Evolutionary conservation across 176 grass and related monocot genomes (phyloP), one percentile per base, ranked within the genome.

Genomic region (Ensete glaucum): DNA sequence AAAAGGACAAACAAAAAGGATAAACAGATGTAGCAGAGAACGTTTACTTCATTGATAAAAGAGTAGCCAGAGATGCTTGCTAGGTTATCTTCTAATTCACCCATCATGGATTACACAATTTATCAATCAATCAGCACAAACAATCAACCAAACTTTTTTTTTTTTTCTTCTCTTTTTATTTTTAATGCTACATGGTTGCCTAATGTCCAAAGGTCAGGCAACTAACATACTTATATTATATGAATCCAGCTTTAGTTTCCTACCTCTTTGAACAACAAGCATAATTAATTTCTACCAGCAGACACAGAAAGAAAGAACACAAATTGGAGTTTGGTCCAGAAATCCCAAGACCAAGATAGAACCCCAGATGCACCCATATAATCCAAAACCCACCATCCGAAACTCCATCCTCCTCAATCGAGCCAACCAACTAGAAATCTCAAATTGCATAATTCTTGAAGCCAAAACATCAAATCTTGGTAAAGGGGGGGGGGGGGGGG

Each of bases 401-500:
- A 60, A 9, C 16, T n/a, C 57, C 23, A 27, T 26, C 1, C 22
- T 11, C 24, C 13, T 13, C 24, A 65, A 21, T 23, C 63, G 24
- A 65, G 63, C 23, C 63, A 65, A 25, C 63, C 23, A 65, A 65
- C 63, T 9, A 25, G 63, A 65, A 65, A 65, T 65, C 63, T 65
- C 63, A 65, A 26, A 26, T 26, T 29, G 11, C 21, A 65, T 11
- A 65, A 29, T 65, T 12, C 63, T 26, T 1, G 11, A 27, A 65
- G 13, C 63, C 23, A 11, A 62, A 51, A 5, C n/a, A 50, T n/a
- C 17, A 50, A 50, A 70, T 50, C 11, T 34, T 11, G 3, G 12
- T 17, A 1, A 48, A n/a, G n/a, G n/a, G n/a, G n/a, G n/a, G n/a
- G n/a, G n/a, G n/a, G n/a, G n/a, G n/a, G n/a, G 8, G 65, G 29